Evolutionary conservation across 2,329 filamentous ascomycete genomes (phyloP).

Genomic region (Sporothrix pseudoabietina): DNA sequence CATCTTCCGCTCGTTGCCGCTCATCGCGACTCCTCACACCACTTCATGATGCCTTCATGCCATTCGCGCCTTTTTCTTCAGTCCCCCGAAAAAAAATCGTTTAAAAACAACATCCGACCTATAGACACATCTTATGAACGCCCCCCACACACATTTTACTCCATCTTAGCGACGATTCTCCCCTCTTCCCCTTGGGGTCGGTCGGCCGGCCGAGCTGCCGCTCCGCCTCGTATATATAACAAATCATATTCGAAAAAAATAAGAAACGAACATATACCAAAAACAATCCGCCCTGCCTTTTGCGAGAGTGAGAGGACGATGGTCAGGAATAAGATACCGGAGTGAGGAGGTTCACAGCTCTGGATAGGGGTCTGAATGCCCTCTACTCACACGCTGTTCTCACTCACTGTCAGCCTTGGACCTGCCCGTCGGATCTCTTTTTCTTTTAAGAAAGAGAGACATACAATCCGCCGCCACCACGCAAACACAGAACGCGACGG

Average conservation of each 20-base stretch:
- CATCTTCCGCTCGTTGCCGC: not conserved
- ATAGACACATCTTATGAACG: conserved; percentile 14
- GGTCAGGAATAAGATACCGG: too few species aligned
- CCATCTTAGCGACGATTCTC: conserved; percentile 11
- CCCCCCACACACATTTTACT: not conserved
- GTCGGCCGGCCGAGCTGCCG: conserved; percentile 1
- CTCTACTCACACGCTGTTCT: too few species aligned
- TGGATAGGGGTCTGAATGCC: not conserved
- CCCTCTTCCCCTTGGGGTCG: not conserved
- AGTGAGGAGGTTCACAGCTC: not conserved
- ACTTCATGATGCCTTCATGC: conserved; percentile 11
- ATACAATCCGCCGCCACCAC: not conserved
- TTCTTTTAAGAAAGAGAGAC: not conserved
- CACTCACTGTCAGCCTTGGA: not conserved
- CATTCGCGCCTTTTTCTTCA: not conserved
- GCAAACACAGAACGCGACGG: not conserved
- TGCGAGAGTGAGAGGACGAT: not conserved
- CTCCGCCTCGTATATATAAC: not conserved
- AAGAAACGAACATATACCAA: conserved; percentile 11
- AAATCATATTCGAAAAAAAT: conserved; percentile 15
- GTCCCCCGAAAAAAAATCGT: not conserved
- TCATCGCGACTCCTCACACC: not conserved
- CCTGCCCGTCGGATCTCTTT: not conserved
- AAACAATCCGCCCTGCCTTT: not conserved
- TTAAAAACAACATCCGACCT: conserved; percentile 10